These are phyloP conservation scores for Agrostemma githago DNA, from an alignment of 148 eudicot species.

Conservation along the genomic window DNA sequence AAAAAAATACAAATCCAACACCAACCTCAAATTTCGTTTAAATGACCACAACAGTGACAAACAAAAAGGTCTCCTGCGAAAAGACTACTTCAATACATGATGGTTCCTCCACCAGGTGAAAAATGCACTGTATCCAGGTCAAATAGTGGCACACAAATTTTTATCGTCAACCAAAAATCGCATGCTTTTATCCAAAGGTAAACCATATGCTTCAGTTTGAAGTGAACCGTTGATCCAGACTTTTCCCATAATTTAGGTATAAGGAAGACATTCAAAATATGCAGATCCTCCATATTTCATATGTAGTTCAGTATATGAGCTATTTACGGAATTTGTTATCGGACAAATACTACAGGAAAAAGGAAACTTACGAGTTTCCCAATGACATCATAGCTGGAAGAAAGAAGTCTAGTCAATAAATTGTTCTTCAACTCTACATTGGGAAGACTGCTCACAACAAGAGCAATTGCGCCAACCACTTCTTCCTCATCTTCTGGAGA, in stretches of 20 bases:
- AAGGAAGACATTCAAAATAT: not conserved
- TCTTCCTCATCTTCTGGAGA: constrained; percentile 85
- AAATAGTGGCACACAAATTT: not conserved
- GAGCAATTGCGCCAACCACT: constrained; percentile 69
- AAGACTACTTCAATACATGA: not conserved
- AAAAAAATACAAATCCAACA: not conserved
- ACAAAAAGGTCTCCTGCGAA: not conserved
- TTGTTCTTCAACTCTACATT: constrained; percentile 66
- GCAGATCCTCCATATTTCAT: not conserved
- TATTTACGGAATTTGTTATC: not conserved
- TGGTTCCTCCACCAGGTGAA: not conserved
- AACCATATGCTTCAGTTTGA: not conserved
- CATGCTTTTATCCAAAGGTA: not conserved
- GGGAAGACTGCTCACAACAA: constrained; percentile 55
- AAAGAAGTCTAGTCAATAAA: constrained; percentile 63
- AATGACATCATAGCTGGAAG: constrained; percentile 68
- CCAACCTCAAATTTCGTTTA: not conserved
- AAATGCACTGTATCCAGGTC: not conserved
- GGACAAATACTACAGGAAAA: not conserved
- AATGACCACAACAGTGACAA: not conserved
- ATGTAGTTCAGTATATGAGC: not conserved
- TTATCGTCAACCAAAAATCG: not conserved
- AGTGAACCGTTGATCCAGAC: not conserved
- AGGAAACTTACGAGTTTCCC: constrained; percentile 72
- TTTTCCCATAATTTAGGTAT: not conserved